Evolutionary conservation across 78 protist species (phyloP).

Genomic region (Acrasis kona): DNA sequence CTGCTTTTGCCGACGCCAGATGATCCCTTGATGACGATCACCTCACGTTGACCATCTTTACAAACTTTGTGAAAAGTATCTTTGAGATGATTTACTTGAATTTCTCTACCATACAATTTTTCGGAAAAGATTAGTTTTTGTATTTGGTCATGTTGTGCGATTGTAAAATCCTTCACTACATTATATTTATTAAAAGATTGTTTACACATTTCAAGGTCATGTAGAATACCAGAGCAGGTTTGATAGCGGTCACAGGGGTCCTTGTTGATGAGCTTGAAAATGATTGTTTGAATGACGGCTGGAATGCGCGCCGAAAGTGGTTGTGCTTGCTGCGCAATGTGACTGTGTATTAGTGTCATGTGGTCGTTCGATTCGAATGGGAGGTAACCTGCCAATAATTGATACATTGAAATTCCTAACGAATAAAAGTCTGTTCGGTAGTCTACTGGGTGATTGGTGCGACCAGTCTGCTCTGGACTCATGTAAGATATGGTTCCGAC

Average conservation of each 20-base stretch:
- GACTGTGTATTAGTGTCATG: not conserved
- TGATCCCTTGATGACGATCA: not conserved
- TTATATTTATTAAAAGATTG: not conserved
- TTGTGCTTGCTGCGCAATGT: not conserved
- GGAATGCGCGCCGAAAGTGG: not conserved
- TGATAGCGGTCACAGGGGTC: not conserved
- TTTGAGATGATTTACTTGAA: not conserved
- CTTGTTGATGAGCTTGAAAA: not conserved
- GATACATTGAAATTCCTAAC: not conserved
- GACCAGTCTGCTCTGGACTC: not conserved
- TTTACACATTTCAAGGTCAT: not conserved
- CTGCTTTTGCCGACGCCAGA: no score
- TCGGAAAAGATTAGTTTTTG: not conserved
- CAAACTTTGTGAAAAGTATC: not conserved
- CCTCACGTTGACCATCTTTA: not conserved
- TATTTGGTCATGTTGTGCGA: not conserved
- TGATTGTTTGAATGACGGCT: not conserved
- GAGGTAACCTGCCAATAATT: not conserved
- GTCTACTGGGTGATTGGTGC: not conserved
- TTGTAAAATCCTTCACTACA: not conserved
- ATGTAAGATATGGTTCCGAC: not conserved
- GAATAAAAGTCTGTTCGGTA: not conserved
- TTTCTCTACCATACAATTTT: not conserved
- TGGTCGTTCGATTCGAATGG: not conserved
- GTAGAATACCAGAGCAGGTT: not conserved